Evolutionary conservation across 257 asterid genomes (phyloP), one percentile per base, ranked within the genome.

Genomic region (Capsicum baccatum): DNA sequence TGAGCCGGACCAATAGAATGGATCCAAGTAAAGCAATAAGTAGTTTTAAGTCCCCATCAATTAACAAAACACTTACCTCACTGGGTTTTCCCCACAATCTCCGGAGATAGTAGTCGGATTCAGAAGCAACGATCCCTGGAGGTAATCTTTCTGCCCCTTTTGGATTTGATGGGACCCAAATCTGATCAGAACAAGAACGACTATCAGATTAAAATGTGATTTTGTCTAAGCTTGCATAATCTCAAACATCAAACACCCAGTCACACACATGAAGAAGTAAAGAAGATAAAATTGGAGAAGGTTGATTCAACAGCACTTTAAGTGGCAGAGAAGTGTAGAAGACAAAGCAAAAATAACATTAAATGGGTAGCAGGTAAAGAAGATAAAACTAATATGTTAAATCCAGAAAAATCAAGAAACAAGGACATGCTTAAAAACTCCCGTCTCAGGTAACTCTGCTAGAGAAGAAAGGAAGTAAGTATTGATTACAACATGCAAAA

Each of bases 141-240:
- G 97, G 98, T 88, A 94, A 89, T 86, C 88, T 87, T 85, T 95
- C 99, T 54, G 98, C 97, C 21, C 99, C 98, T 90, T 83, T 92
- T 2, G 98, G 98, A 81, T 94, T 94, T 78, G 95, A 91, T 63
- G 97, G 89, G 16, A 87, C 93, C 97, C 99, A 95, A 67, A 91
- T 90, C 97, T 92, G 87, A 83, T 88, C 57, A 85, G 85, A 66
- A 84, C 58, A 66, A 84, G 44, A 16, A 78, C 8, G 64, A 54
- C 16, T 78, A 78, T 64, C 66, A 54, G 82, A 54, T 78, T 9
- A 33, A 52, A 74, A 74, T 74, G 62, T 74, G 14, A 84, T 8
- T 91, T 89, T 91, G 88, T 88, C 80, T 71, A 85, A 37, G 50
- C 26, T 78, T 54, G 82, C 82, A 54, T 78, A 54, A 78, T 78